Conservation (phyloP, 2,329 filamentous ascomycete genomes). For the Aspergillus sp. region DNA sequence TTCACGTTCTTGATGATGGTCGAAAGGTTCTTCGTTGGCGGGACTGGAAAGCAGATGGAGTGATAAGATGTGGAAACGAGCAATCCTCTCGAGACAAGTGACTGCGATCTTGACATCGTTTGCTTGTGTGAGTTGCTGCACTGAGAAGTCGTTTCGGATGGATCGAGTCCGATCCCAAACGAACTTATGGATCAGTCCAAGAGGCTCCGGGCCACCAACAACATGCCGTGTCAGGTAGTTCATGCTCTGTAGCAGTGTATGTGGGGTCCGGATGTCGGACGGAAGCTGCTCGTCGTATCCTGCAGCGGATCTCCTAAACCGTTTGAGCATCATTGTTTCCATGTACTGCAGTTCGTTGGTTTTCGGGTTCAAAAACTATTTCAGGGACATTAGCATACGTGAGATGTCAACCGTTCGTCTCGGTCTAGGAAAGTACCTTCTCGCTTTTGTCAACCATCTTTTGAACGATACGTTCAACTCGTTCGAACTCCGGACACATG, state of each 20-base stretch:
- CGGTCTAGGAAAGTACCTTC: constrained; percentile 40
- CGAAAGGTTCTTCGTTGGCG: constrained; percentile 53
- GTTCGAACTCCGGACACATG: constrained; percentile 65
- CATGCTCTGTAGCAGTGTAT: constrained; percentile 46
- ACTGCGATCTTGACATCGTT: constrained; percentile 59
- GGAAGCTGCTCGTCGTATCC: constrained; percentile 63
- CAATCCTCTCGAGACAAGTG: constrained; percentile 62
- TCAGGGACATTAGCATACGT: constrained; percentile 11
- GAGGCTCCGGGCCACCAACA: constrained; percentile 49
- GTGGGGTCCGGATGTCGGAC: constrained; percentile 62
- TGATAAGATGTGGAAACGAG: constrained; percentile 63
- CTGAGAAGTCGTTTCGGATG: constrained; percentile 65
- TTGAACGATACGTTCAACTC: constrained; percentile 61
- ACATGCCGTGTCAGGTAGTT: constrained; percentile 53
- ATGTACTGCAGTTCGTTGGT: constrained; percentile 34
- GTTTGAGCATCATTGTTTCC: constrained; percentile 59
- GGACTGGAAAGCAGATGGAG: constrained; percentile 58
- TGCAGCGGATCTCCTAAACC: constrained; percentile 62
- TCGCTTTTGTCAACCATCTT: constrained; percentile 62
- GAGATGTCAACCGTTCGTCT: neutral
- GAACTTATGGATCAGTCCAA: constrained; percentile 59
- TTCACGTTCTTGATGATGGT: constrained; percentile 61
- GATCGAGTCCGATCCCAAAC: constrained; percentile 66
- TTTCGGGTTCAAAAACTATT: constrained; percentile 36
- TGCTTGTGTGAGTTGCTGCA: constrained; percentile 58